Base-by-base conservation (phyloP, 139 green algal genomes). In the Chlamydomonas sp. region DNA sequence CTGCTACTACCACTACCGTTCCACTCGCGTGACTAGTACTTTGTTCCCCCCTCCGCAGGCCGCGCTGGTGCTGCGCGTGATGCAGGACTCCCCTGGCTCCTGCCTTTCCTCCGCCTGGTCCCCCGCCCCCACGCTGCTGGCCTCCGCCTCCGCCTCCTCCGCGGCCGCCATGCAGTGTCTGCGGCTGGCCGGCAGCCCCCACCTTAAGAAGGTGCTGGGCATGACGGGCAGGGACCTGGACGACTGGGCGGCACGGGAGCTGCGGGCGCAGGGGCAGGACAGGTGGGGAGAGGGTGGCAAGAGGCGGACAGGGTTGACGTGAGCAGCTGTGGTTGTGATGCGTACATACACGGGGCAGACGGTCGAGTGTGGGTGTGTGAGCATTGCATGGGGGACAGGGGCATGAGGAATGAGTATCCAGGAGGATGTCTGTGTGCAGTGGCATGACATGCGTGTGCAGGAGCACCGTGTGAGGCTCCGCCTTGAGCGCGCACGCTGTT, bases 231-330 rank as follows among this genome's bases (percentile, higher is more conserved):
- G 82, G 60, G 82, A 79, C 20, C 63, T 86, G 20, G 82, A 86
- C 61, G 82, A 86, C 82, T 79, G 72, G 82, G 82, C 71, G 58
- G 7, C 82, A 0, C 6, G 16, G 61, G 17, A 79, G 69, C 82
- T 86, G 69, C 60, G 60, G 18, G 82, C 71, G 59, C 81, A 86
- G 18, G 82, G 82, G 59, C 81, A 86, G 61, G 82, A 86, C 82
- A 86, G 82, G 82, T 86, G 60, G 9, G 80, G 18, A 18, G 77
- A 62, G 17, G 61, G 6, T 18, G 59, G 61, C 2, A 62, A 15
- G 77, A 81, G 76, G 76, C 31, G 31, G 31, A 49, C 31, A 49
- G 31, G 31, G 31, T 49, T 49, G 31, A 49, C 31, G 31, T 49
- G 31, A 49, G 31, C 31, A 49, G 31, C 31, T 49, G 31, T 49